Percentiles rank a stretch among this genome's conserved stretches.
These are phyloP conservation scores for Alternaria arbusti DNA, from an alignment of 2,329 filamentous ascomycete species.

Conservation along the genomic window DNA sequence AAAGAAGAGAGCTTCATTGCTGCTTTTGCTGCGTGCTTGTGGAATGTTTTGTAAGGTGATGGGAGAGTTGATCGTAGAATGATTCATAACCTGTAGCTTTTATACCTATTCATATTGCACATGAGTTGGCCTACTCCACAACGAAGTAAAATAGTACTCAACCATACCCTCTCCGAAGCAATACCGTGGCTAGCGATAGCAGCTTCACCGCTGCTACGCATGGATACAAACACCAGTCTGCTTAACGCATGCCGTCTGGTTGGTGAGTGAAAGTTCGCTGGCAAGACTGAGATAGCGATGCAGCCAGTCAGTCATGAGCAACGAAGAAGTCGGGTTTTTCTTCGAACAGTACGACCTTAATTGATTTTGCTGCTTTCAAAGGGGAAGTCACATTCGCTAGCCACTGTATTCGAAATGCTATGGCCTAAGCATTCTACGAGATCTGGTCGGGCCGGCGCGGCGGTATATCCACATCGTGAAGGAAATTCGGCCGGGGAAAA, in stretches of 20 bases:
- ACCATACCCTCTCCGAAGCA: not conserved
- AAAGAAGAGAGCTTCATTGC: not conserved
- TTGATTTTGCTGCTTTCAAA: not conserved
- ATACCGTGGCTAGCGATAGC: not conserved
- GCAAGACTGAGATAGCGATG: not conserved
- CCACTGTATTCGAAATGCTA: not conserved
- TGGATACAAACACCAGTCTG: not conserved
- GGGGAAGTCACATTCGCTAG: not conserved
- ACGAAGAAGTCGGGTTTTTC: not conserved
- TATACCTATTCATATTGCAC: not conserved
- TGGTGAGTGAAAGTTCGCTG: not conserved
- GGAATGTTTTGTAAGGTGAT: not conserved
- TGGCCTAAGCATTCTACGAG: not conserved
- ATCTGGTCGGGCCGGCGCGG: not conserved
- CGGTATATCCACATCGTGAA: not conserved
- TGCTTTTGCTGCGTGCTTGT: not conserved
- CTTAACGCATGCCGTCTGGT: not conserved
- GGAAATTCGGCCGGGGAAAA: not conserved
- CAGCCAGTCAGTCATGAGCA: not conserved
- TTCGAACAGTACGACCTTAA: not conserved
- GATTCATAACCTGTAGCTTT: not conserved
- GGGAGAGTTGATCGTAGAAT: not conserved
- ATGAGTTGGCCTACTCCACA: not conserved
- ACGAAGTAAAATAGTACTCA: not conserved
- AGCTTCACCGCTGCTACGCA: not conserved